phyloP scores from a whole-genome alignment of 768 basidiomycete genomes.

The Hemileccinum impolitum region DNA sequence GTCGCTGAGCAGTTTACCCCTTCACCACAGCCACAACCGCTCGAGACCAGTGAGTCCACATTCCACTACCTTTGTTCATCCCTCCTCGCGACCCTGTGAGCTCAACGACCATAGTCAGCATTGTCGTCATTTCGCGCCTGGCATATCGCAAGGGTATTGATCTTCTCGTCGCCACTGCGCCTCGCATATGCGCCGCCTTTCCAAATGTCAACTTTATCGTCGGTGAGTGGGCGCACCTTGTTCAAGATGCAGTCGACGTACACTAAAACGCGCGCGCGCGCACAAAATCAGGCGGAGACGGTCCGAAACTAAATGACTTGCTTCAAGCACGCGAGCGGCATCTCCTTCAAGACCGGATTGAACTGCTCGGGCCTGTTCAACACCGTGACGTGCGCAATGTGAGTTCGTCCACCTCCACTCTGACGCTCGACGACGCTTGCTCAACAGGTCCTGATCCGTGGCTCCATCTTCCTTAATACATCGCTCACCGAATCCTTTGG shows the following conservation, averaged over 20 bases:
- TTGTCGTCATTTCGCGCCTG: constrained; percentile 85
- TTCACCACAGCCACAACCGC: constrained; percentile 37
- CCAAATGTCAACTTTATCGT: constrained; percentile 88
- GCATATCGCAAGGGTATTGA: constrained; percentile 97
- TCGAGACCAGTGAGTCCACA: constrained; percentile 52
- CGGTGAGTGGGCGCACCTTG: constrained; percentile 39
- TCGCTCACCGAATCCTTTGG: constrained; percentile 96
- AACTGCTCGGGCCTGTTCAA: constrained; percentile 76
- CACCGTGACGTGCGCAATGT: constrained; percentile 84
- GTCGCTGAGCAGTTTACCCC: constrained; percentile 87
- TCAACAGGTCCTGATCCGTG: constrained; percentile 73
- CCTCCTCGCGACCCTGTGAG: background rate
- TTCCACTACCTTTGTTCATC: background rate
- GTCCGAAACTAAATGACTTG: constrained; percentile 91
- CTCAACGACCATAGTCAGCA: constrained; percentile 59
- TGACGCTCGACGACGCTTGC: background rate
- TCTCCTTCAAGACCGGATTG: constrained; percentile 86
- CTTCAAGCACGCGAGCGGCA: constrained; percentile 95
- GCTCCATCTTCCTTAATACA: constrained; percentile 92
- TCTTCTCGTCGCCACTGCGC: constrained; percentile 88
- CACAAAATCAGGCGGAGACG: constrained; percentile 72
- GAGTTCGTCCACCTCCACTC: constrained; percentile 18
- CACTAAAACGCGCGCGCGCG: too few species aligned
- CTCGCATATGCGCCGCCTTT: constrained; percentile 80
- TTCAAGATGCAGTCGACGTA: background rate